phyloP scores from a whole-genome alignment of 2,329 filamentous ascomycete species.

The Xylaria sp. region DNA sequence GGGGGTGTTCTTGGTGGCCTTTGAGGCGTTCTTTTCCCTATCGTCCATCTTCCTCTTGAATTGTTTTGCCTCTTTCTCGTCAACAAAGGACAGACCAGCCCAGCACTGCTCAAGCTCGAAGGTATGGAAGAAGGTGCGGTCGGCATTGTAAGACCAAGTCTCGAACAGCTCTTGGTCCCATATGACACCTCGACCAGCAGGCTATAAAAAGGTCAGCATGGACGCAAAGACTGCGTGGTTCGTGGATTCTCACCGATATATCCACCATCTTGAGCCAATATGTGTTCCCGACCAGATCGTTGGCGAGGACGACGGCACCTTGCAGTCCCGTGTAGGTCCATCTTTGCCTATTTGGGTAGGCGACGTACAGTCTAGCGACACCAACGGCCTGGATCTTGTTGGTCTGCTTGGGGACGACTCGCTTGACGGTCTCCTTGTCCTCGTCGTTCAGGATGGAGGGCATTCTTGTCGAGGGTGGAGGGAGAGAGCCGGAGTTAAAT shows the following conservation, averaged over 20 bases:
- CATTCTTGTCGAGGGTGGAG: constrained; percentile 55
- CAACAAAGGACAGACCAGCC: constrained; percentile 89
- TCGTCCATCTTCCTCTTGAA: constrained; percentile 99
- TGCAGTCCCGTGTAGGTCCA: constrained; percentile 97
- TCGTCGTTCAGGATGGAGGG: constrained; percentile 83
- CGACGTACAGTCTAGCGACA: constrained; percentile 92
- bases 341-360: constrained; percentile 84
- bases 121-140: constrained; percentile 96
- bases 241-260: constrained; percentile 76
- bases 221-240: constrained; percentile 17
- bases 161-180: constrained; percentile 99
- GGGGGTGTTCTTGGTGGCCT: constrained; percentile 81
- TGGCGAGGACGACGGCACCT: constrained; percentile 89
- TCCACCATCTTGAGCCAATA: constrained; percentile 99
- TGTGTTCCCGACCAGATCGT: constrained; percentile 93
- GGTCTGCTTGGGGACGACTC: constrained; percentile 88
- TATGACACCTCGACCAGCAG: constrained; percentile 83
- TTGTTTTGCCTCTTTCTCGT: constrained; percentile 96
- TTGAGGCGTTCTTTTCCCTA: constrained; percentile 93
- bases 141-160: constrained; percentile 93
- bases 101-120: constrained; percentile 96
- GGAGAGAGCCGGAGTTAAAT: constrained; percentile 12
- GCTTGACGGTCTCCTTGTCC: constrained; percentile 96
- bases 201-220: constrained; percentile 57
- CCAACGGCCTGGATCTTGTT: constrained; percentile 99